Evolutionary conservation across 2,329 filamentous ascomycete species (phyloP).

Genomic region (Neonectria magnoliae): DNA sequence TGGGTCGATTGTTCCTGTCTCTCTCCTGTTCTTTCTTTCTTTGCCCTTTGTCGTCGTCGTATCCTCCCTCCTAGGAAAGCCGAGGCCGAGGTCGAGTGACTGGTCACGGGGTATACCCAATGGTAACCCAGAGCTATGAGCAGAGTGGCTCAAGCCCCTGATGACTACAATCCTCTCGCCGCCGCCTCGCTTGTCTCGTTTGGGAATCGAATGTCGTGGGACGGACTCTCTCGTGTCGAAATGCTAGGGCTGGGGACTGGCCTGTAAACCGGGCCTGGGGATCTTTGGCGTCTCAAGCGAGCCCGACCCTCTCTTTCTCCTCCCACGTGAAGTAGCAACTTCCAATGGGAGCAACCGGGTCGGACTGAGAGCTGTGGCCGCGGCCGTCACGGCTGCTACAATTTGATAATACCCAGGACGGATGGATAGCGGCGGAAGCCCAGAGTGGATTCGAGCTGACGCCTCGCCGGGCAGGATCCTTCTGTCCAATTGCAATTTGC

Average conservation of each 20-base stretch:
- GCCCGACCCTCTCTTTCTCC: slow-evolving; percentile 34
- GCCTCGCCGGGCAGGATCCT: slow-evolving; percentile 23
- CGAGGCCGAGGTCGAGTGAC: slow-evolving; percentile 35
- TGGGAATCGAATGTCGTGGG: slow-evolving; percentile 28
- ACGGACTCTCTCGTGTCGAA: slow-evolving; percentile 25
- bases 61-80: slow-evolving; percentile 26
- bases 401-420: slow-evolving; percentile 32
- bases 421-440: slow-evolving; percentile 38
- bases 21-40: slow-evolving; percentile 13
- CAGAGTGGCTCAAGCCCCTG: slow-evolving; percentile 36
- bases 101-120: slow-evolving; percentile 39
- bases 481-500: slow-evolving; percentile 38
- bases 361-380: slow-evolving; percentile 30
- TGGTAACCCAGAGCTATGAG: slow-evolving; percentile 34
- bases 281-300: slow-evolving; percentile 31
- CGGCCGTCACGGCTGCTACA: slow-evolving; percentile 25
- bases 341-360: slow-evolving; percentile 38
- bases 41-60: slow-evolving; percentile 6
- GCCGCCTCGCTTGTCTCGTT: slow-evolving; percentile 23
- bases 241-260: slow-evolving; percentile 31
- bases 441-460: slow-evolving; percentile 43
- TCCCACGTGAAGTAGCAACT: slow-evolving; percentile 41
- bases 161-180: slow-evolving; percentile 35
- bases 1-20: slow-evolving; percentile 28
- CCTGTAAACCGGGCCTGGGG: slow-evolving; percentile 14